Base-by-base conservation (phyloP, 73 alveolate species). In the Symbiodinium pilosum region DNA sequence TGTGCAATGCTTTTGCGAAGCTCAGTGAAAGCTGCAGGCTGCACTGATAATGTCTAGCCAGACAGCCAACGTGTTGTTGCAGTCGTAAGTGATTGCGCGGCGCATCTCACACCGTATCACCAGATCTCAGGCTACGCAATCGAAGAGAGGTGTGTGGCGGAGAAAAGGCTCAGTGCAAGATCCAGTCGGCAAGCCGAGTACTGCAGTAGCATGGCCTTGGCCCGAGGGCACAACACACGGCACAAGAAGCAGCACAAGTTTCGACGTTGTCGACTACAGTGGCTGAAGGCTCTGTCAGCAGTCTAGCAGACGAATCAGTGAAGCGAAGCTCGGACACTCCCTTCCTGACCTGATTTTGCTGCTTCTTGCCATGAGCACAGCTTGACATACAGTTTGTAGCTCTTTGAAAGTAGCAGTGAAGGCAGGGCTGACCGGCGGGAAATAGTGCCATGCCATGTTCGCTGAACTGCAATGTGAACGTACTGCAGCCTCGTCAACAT, bases 401-500 rank as follows among this genome's bases (percentile, higher is more conserved):
- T n/a, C n/a, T n/a, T n/a, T n/a, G n/a, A n/a, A n/a, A n/a, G n/a
- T n/a, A n/a, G n/a, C n/a, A n/a, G n/a, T n/a, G n/a, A n/a, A n/a
- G n/a, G n/a, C n/a, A n/a, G n/a, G n/a, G n/a, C n/a, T n/a, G n/a
- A n/a, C n/a, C n/a, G n/a, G n/a, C n/a, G n/a, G n/a, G n/a, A n/a
- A n/a, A n/a, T n/a, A n/a, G n/a, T n/a, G 59, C 6, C 59, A 47
- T 47, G 59, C 11, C 64, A 81, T 81, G 88, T 81, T 81, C 42
- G 92, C 92, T 0, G 81, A 73, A 7, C 34, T 30, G 51, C 93
- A 51, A 47, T 47, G 59, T 51, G 94, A 51, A 84, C 47, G 94
- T 52, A 87, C 94, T 2, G 83, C 94, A 12, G 94, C 94, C 47
- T 34, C 94, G 84, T 38, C 54, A 51, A 87, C 95, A 41, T 86